Evolutionary conservation across 768 basidiomycete species (phyloP).

Genomic region (Saitozyma podzolica): DNA sequence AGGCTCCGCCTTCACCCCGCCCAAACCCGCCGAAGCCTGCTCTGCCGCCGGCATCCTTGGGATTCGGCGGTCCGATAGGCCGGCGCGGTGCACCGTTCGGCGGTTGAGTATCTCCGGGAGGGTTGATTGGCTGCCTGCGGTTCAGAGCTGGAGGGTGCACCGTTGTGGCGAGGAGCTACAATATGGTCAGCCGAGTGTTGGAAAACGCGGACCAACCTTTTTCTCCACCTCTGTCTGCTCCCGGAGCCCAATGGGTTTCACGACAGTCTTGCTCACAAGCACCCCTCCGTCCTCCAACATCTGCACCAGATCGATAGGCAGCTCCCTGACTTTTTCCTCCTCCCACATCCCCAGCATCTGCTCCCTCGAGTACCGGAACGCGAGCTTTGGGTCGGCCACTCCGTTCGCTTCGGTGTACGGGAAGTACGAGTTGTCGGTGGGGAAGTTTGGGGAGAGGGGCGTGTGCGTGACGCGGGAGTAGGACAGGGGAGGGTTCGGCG

Average conservation of each 20-base stretch:
- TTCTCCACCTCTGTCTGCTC: constrained; percentile 82
- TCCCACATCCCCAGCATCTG: constrained; percentile 46
- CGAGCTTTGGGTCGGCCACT: constrained; percentile 20
- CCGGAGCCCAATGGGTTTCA: constrained; percentile 71
- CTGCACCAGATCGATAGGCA: constrained; percentile 74
- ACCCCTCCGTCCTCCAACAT: constrained; percentile 48
- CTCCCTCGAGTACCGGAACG: constrained; percentile 47
- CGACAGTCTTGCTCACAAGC: constrained; percentile 63
- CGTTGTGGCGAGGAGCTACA: constrained; percentile 73
- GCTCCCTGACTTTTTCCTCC: constrained; percentile 63
- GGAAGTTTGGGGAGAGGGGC: constrained; percentile 34
- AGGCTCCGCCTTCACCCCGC: constrained; percentile 48
- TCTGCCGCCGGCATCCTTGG: background rate
- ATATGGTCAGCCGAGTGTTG: constrained; percentile 12
- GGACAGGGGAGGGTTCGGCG: constrained; percentile 25
- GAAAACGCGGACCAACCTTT: constrained; percentile 63
- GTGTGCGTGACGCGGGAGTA: constrained; percentile 44
- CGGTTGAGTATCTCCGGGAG: constrained; percentile 1
- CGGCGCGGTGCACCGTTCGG: background rate
- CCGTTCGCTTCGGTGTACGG: constrained; percentile 30
- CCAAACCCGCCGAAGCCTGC: constrained; percentile 41
- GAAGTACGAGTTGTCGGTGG: constrained; percentile 34
- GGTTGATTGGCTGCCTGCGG: background rate
- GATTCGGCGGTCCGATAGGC: background rate
- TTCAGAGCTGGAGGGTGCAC: constrained; percentile 80